phyloP scores from a whole-genome alignment of 345 rosid species.

The Gossypium sturtianum region DNA sequence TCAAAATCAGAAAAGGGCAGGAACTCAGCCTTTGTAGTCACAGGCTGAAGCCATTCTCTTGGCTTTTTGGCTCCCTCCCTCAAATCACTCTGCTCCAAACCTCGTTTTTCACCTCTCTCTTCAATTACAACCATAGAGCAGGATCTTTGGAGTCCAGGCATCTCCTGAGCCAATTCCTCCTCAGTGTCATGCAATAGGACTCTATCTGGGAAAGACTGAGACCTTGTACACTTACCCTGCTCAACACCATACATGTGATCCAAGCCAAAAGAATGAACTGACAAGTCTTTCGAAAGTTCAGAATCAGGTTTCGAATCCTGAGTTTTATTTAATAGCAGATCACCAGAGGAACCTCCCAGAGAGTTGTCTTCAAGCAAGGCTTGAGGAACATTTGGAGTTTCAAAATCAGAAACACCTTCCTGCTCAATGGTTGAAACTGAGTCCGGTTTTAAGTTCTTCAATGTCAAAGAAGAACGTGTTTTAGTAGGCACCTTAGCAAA shows the following conservation, averaged over 20 bases:
- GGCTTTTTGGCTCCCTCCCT: conserved; percentile 51
- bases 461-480: conserved; percentile 67
- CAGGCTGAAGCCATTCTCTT: conserved; percentile 60
- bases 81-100: conserved; percentile 41
- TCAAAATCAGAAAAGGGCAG: conserved; percentile 26
- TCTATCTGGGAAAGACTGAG: conserved; percentile 58
- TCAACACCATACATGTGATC: conserved; percentile 30
- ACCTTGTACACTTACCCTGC: conserved; percentile 43
- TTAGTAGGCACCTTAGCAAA: conserved; percentile 80
- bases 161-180: conserved; percentile 33
- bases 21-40: conserved; percentile 30
- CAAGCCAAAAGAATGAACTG: conserved; percentile 28
- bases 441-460: conserved; percentile 36
- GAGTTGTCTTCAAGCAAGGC: conserved; percentile 28
- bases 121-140: conserved; percentile 34
- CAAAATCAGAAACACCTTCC: conserved; percentile 34
- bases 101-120: conserved; percentile 68
- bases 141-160: conserved; percentile 41
- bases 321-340: conserved; percentile 18
- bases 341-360: conserved; percentile 30
- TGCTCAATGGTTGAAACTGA: conserved; percentile 31
- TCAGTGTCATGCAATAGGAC: conserved; percentile 34
- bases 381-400: conserved; percentile 28
- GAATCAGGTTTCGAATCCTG: conserved; percentile 28
- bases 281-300: conserved; percentile 29